Evolutionary conservation across 2,329 filamentous ascomycete genomes (phyloP).

Genomic region (Cytospora leucostoma): DNA sequence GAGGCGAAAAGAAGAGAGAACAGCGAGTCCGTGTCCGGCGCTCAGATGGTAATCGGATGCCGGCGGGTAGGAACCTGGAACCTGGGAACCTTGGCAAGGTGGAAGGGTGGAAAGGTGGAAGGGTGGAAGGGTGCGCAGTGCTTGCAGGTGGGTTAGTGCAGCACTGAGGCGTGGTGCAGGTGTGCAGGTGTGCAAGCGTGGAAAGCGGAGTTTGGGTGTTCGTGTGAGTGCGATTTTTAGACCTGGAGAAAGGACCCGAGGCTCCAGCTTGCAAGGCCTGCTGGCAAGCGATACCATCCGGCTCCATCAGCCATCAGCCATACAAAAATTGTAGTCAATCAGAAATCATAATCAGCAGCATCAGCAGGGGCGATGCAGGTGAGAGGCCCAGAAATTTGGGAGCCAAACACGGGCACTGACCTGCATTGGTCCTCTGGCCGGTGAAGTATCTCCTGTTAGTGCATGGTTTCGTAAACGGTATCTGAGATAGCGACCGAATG

Average conservation of each 20-base stretch:
- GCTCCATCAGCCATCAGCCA: no score
- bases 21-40: background rate
- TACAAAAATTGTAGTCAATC: background rate
- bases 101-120: no score
- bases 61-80: background rate
- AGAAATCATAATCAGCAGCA: constrained; percentile 1
- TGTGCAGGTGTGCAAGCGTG: background rate
- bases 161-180: background rate
- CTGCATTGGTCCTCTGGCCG: background rate
- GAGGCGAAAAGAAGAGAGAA: background rate
- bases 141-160: no score
- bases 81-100: no score
- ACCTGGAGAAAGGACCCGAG: background rate
- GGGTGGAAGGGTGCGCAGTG: no score
- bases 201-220: background rate
- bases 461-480: background rate
- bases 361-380: background rate
- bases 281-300: no score
- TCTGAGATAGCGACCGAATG: background rate
- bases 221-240: background rate
- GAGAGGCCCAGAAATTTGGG: background rate
- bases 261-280: no score
- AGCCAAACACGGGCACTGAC: background rate
- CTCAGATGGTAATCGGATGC: background rate
- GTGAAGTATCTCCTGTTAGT: background rate